These are phyloP conservation scores for Ophiostoma sp. DNA, from an alignment of 2,329 filamentous ascomycete species.

Conservation along the genomic window DNA sequence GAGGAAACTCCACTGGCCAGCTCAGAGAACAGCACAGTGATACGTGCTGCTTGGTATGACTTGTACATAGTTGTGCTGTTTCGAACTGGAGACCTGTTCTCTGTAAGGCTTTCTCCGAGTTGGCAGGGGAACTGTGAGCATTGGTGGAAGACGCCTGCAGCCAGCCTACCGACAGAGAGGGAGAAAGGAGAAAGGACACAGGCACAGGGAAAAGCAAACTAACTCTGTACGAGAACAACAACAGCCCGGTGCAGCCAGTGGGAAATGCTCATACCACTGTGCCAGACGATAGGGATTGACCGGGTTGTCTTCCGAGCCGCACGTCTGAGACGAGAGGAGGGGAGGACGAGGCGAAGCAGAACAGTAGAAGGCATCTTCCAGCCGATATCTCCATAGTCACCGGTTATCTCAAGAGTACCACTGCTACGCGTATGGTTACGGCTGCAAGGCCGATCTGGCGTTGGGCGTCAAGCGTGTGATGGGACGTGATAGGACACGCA, in stretches of 20 bases:
- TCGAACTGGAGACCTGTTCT: neutral
- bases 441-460: neutral
- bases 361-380: neutral
- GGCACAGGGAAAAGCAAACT: no score
- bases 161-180: neutral
- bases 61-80: neutral
- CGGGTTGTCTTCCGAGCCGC: neutral
- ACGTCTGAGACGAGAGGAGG: neutral
- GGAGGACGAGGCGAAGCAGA: neutral
- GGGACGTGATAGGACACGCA: neutral
- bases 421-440: neutral
- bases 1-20: neutral
- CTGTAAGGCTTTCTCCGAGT: neutral
- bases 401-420: neutral
- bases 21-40: neutral
- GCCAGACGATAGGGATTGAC: neutral
- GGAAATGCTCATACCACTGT: neutral
- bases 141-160: neutral
- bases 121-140: neutral
- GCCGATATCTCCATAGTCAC: neutral
- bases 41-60: neutral
- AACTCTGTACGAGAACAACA: neutral
- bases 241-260: neutral
- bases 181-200: neutral
- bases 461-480: conserved; percentile 7